Evolutionary conservation across 1,284 basidiomycete species (phyloP).

Genomic region (Vanrija sp.): DNA sequence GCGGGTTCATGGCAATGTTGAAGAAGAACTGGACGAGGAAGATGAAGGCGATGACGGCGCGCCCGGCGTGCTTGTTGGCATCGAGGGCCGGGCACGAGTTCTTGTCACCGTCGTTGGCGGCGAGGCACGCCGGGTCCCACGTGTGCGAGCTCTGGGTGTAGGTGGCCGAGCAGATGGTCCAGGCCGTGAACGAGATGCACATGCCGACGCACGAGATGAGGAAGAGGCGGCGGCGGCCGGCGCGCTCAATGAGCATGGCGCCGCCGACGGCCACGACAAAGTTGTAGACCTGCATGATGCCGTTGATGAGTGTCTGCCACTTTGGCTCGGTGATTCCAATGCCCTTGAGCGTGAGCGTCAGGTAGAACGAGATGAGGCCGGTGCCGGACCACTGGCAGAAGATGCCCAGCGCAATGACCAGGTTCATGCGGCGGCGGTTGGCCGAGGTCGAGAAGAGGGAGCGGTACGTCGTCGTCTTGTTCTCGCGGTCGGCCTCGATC

Average conservation of each 20-base stretch:
- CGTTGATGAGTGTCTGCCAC: slow-evolving; percentile 62
- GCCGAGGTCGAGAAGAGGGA: slow-evolving; percentile 32
- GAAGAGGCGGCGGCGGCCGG: slow-evolving; percentile 29
- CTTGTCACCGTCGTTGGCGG: background rate
- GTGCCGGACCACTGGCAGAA: slow-evolving; percentile 13
- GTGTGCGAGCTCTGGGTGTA: slow-evolving; percentile 48
- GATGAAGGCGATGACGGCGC: slow-evolving; percentile 20
- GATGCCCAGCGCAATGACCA: slow-evolving; percentile 52
- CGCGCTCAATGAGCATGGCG: slow-evolving; percentile 22
- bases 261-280: slow-evolving; percentile 21
- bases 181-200: slow-evolving; percentile 60
- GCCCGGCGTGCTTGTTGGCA: slow-evolving; percentile 11
- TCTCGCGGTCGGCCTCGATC: slow-evolving; percentile 27
- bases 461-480: slow-evolving; percentile 52
- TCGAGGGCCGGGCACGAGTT: background rate
- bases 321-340: slow-evolving; percentile 63
- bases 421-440: slow-evolving; percentile 51
- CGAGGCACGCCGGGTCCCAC: slow-evolving; percentile 1
- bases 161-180: slow-evolving; percentile 63
- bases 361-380: slow-evolving; percentile 52
- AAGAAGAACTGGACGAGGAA: slow-evolving; percentile 43
- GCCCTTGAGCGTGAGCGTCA: slow-evolving; percentile 63
- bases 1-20: slow-evolving; percentile 16
- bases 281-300: slow-evolving; percentile 47
- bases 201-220: slow-evolving; percentile 60